phyloP scores from a whole-genome alignment of 2,329 filamentous ascomycete genomes.

The Acephala macrosclerotiorum region DNA sequence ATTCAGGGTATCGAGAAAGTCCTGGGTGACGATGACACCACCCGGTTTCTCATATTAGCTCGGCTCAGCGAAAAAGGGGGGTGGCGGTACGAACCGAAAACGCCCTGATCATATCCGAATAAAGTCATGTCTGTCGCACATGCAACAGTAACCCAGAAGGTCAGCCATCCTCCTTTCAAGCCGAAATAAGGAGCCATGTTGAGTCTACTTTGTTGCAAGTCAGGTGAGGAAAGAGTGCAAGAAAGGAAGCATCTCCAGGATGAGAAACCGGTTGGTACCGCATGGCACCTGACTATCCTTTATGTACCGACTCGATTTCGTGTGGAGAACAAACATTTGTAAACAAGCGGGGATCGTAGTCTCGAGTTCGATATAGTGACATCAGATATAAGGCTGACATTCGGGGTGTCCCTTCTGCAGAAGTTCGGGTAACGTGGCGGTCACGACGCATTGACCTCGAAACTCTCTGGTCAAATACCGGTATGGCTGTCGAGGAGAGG shows the following conservation, averaged over 20 bases:
- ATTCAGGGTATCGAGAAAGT: slow-evolving; percentile 50
- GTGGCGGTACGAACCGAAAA: slow-evolving; percentile 44
- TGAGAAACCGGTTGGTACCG: not conserved
- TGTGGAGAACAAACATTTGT: not conserved
- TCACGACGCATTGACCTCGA: not conserved
- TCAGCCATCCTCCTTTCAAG: slow-evolving; percentile 60
- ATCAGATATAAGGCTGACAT: not conserved
- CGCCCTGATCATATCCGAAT: slow-evolving; percentile 57
- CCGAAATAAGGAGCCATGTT: slow-evolving; percentile 53
- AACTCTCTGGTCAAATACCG: not conserved
- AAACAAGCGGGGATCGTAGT: not conserved
- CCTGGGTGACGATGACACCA: slow-evolving; percentile 54
- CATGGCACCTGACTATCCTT: not conserved
- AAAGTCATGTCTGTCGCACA: slow-evolving; percentile 54
- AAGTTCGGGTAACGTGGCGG: not conserved
- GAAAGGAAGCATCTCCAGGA: not conserved
- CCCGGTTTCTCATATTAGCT: slow-evolving; percentile 32
- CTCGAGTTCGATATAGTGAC: not conserved
- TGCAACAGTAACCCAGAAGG: slow-evolving; percentile 60
- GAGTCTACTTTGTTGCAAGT: not conserved
- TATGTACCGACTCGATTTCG: not conserved
- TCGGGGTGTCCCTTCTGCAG: not conserved
- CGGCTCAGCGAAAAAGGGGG: not conserved
- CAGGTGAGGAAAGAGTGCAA: not conserved
- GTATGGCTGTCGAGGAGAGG: not conserved